Conservation (phyloP, 306 rosid species). For the Inga oerstediana region DNA sequence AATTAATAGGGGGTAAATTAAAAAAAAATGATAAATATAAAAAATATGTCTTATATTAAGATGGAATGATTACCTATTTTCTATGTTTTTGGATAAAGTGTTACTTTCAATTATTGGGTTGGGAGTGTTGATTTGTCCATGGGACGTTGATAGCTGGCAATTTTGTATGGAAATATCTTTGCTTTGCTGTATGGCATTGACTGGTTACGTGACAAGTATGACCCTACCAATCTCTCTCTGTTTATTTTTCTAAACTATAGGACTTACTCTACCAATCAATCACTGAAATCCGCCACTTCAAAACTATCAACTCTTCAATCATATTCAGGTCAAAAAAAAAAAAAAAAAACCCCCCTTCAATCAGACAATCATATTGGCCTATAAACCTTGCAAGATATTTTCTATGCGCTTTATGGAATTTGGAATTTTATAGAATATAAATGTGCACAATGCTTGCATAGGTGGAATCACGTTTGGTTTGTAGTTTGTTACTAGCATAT, state of each 20-base stretch:
- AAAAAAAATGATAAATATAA: no score
- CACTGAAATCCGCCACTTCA: neutral
- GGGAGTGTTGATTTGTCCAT: neutral
- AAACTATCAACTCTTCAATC: neutral
- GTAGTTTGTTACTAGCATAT: neutral
- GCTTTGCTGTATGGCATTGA: conserved; percentile 4
- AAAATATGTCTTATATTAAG: no score
- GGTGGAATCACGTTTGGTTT: neutral
- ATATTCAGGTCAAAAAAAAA: neutral
- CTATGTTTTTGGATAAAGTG: neutral
- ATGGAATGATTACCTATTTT: no score
- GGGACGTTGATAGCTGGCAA: neutral
- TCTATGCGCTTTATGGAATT: neutral
- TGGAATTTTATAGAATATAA: neutral
- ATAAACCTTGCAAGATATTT: neutral
- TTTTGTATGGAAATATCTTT: neutral
- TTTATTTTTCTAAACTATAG: no score
- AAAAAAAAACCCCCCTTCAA: neutral
- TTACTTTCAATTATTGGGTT: neutral
- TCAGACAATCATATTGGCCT: neutral
- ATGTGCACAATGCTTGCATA: neutral
- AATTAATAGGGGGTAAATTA: no score
- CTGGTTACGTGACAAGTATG: neutral
- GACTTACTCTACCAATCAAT: neutral
- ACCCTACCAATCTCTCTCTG: neutral